Evolutionary conservation across 2,329 filamentous ascomycete genomes (phyloP), one percentile per base, ranked within the genome.

Genomic region (Rhinocladiella mackenziei): DNA sequence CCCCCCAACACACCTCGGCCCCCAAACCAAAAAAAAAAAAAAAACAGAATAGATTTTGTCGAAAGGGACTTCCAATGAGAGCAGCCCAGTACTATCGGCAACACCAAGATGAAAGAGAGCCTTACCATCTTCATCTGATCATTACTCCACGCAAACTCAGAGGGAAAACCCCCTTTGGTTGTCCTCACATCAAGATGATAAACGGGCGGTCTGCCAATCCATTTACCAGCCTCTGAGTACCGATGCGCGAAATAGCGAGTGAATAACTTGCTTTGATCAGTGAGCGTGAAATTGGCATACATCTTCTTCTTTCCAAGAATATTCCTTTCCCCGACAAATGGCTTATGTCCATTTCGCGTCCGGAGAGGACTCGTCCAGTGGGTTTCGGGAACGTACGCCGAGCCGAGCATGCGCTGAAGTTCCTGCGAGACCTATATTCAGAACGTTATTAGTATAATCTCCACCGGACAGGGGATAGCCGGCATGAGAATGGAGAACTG

Each of bases 161-260:
- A 42, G 22, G 7, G 11, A 18, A 42, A 23, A 14, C 20, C 30
- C 3, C 39, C 39, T 6, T 14, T 26, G n/a, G 39, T 42, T 10
- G 39, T 42, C 17, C 15, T 42, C 20, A 42, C 39, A 25, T 42
- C 39, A 15, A 42, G 39, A 14, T 42, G 39, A 18, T 42, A 42
- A 15, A 42, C 30, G 6, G 39, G 39, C 7, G 39, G 39, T 17
- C 30, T 32, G n/a, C 22, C 25, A 15, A 42, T 23, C 39, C 39
- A 42, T 28, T 33, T 33, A 17, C 9, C 32, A 5, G 39, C 39
- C 10, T 33, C 29, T 9, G 39, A 20, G n/a, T 42, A 34, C 8
- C 13, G 15, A 19, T 42, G 29, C 2, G 39, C 39, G 19, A 42
- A 20, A 18, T 42, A 42, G 4, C 30, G 39, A 11, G 18, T 42